phyloP scores from a whole-genome alignment of 192 early-diverging fungal genomes.

The Backusella circina region DNA sequence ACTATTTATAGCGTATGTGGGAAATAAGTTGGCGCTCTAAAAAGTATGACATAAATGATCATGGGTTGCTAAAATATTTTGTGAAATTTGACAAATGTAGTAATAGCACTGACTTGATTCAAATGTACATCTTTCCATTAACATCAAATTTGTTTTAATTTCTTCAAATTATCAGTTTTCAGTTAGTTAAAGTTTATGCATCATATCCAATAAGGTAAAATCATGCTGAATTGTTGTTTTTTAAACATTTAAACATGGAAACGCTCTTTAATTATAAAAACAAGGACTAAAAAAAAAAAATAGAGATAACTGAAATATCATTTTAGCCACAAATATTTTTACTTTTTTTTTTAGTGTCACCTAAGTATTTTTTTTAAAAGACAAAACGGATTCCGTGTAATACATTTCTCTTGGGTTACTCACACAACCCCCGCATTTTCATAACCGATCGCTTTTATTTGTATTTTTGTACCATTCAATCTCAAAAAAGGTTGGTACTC shows the following conservation, averaged over 20 bases:
- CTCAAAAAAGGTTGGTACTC: neutral
- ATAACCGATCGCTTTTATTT: neutral
- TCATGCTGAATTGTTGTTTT: neutral
- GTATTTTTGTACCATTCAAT: neutral
- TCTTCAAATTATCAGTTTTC: neutral
- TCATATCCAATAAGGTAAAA: neutral
- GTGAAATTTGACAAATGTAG: neutral
- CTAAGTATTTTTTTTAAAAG: neutral
- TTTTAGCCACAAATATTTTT: neutral
- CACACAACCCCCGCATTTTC: neutral
- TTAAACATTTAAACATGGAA: neutral
- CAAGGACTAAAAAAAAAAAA: neutral
- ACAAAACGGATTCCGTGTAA: neutral
- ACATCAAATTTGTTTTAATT: neutral
- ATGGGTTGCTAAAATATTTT: neutral
- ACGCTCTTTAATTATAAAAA: neutral
- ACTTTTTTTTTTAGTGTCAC: neutral
- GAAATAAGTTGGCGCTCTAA: neutral
- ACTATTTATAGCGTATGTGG: neutral
- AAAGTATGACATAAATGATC: neutral
- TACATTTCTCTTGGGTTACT: neutral
- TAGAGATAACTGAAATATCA: neutral
- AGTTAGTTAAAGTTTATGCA: neutral
- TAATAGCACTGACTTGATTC: neutral
- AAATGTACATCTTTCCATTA: neutral